phyloP scores from a whole-genome alignment of 306 rosid genomes.

The Malus fusca region DNA sequence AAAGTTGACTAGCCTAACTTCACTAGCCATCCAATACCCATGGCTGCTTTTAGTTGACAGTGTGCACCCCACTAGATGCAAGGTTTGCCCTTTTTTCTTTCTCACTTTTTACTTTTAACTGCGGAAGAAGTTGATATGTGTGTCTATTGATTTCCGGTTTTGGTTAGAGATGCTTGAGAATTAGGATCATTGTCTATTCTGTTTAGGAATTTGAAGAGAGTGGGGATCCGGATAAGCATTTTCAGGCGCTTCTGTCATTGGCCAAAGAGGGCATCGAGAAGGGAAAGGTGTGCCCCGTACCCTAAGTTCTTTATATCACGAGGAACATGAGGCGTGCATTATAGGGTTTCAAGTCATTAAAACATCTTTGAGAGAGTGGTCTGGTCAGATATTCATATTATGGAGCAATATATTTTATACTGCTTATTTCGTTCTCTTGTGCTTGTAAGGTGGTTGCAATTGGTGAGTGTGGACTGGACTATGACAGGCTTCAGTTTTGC shows the following conservation, averaged over 20 bases:
- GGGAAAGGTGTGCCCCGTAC: conserved; percentile 56
- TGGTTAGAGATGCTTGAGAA: conserved; percentile 15
- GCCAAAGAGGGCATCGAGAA: conserved; percentile 87
- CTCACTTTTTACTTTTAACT: background rate
- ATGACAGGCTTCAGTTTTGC: conserved; percentile 92
- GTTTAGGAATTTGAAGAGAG: conserved; percentile 81
- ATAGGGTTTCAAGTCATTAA: background rate
- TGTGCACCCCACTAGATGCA: conserved; percentile 95
- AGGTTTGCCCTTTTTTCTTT: conserved; percentile 36
- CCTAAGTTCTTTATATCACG: background rate
- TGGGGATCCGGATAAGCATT: conserved; percentile 88
- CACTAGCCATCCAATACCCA: too few species aligned
- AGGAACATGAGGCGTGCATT: background rate
- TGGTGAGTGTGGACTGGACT: conserved; percentile 97
- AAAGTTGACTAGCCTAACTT: too few species aligned
- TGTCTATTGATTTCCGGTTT: conserved; percentile 1
- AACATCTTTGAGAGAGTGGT: background rate
- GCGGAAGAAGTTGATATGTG: background rate
- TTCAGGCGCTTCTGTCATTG: conserved; percentile 73
- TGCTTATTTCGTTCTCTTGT: background rate
- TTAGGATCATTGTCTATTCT: conserved; percentile 16
- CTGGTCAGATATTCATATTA: background rate
- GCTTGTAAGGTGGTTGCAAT: conserved; percentile 73
- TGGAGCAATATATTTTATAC: background rate
- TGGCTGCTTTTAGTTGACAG: too few species aligned